Base-by-base conservation (phyloP, 2,329 filamentous ascomycete genomes). In the Aureobasidium sp. region DNA sequence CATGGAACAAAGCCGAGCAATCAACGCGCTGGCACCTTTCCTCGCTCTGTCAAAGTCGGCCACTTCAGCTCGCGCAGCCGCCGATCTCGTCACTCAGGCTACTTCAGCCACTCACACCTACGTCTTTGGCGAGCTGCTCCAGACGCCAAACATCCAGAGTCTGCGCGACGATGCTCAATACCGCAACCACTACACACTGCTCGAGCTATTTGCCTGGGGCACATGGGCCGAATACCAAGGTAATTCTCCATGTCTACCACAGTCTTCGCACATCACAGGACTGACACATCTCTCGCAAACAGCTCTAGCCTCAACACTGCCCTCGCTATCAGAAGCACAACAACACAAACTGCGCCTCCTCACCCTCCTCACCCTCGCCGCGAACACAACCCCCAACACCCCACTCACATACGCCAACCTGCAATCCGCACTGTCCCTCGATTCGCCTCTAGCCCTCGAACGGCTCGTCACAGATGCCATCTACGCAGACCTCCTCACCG, bases 41-140 rank as follows among this genome's bases (percentile, higher is more conserved):
- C 79, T 99, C 63, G 88, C 89, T 58, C 88, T 97, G 66, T 88
- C 89, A 70, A 94, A 92, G 73, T 89, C 91, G 11, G 91, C 90
- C 65, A 90, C 85, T 7, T 91, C 91, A 11, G 87, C 91, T 44
- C 87, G 89, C 68, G 90, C 91, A 62, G 88, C 92, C 45, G 87
- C 89, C 70, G 91, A 96, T 72, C 84, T 97, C 59, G 84, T 97
- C 72, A 85, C 82, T 48, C 90, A 91, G 75, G 94, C 92, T 64
- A 97, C 91, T 54, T 91, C 91, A n/a, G 87, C 87, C 61, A 85
- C 89, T 32, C 90, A 91, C 75, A 96, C 92, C 66, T 99, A 88
- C 75, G 83, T 97, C 76, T 99, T 99, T 78, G 85, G 89, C 67
- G 93, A 97, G 77, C 86, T 99, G n/a, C 85, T 99, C 41, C 82